Percentiles rank a stretch among this genome's conserved stretches.
phyloP scores from a whole-genome alignment of 768 basidiomycete genomes.

The Tricholoma terreum region DNA sequence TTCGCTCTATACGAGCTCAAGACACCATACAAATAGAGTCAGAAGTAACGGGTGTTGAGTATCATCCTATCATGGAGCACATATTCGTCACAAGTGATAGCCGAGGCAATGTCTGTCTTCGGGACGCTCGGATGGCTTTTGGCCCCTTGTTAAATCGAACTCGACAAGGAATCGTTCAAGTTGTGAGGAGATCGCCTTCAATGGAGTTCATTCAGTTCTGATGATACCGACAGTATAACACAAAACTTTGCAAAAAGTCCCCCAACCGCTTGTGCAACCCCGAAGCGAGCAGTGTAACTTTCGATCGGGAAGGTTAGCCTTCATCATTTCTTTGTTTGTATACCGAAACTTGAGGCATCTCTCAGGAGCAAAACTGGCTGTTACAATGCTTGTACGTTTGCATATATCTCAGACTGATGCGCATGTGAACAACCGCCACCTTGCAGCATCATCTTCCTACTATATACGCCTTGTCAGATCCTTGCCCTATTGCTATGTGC shows the following conservation, averaged over 20 bases:
- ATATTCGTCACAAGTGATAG: slow-evolving; percentile 66
- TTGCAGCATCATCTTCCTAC: slow-evolving; percentile 65
- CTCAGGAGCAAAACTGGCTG: slow-evolving; percentile 59
- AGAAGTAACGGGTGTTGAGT: slow-evolving; percentile 64
- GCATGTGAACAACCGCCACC: not conserved
- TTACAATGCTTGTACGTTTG: slow-evolving; percentile 60
- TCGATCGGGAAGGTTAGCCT: slow-evolving; percentile 61
- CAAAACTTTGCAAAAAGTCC: slow-evolving; percentile 40
- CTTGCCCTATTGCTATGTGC: slow-evolving; percentile 67
- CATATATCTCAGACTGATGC: not conserved
- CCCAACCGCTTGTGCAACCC: slow-evolving; percentile 47
- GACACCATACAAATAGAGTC: slow-evolving; percentile 48
- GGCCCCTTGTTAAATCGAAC: slow-evolving; percentile 45
- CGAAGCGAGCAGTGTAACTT: slow-evolving; percentile 64
- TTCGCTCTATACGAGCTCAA: slow-evolving; percentile 36
- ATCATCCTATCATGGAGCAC: slow-evolving; percentile 66
- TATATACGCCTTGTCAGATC: slow-evolving; percentile 64
- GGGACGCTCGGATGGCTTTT: slow-evolving; percentile 74
- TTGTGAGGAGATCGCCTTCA: slow-evolving; percentile 29
- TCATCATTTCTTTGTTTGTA: not conserved
- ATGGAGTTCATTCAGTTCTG: not conserved
- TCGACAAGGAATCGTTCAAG: slow-evolving; percentile 53
- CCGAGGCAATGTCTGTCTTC: slow-evolving; percentile 58
- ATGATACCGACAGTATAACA: slow-evolving; percentile 34
- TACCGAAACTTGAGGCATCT: not conserved